Base-by-base conservation (phyloP, 345 rosid species). In the Sonneratia caseolaris region DNA sequence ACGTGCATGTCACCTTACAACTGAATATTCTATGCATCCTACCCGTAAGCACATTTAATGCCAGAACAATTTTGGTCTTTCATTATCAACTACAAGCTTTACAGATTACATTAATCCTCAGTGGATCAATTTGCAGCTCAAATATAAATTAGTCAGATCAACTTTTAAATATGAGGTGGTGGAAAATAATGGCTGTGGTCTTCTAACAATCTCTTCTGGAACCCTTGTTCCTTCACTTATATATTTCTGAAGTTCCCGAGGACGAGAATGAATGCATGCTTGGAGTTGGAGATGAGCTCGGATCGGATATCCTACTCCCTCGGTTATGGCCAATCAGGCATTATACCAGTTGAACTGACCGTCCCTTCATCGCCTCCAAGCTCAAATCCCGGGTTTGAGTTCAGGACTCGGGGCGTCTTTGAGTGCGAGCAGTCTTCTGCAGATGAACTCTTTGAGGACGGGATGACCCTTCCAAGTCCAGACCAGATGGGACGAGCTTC, bases 361-460 rank as follows among this genome's bases (percentile, higher is more conserved):
- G 24, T 57, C 13, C 71, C 83, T 16, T 56, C 65, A 0, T 47
- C 22, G 66, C 85, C 78, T 10, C 69, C 83, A 66, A 93, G 85
- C 35, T 82, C 88, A 13, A 76, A 66, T 73, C 71, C 85, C 13
- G 95, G 89, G 24, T 92, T 93, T 38, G 97, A 91, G 83, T 93
- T 93, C 86, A 81, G 75, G 74, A 70, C 77, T 49, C 78, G 81
- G 42, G 78, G 81, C 70, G 77, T 73, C 79, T 74, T 75, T 6
- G 82, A 76, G 12, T 85, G 74, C 66, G 75, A 82, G 69, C 84
- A 89, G 48, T 86, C 83, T 66, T 79, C 87, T 16, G 98, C 97
- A 3, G 97, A 93, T 1, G 93, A 89, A 73, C 82, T 93, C 61
- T 93, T 93, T 64, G 82, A 87, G 0, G 84, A 87, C 21, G 97